A percentile compares a stretch with the other conserved stretches of the same genome.
Conservation (phyloP, 2,329 filamentous ascomycete genomes). For the Trichoderma sp. region DNA sequence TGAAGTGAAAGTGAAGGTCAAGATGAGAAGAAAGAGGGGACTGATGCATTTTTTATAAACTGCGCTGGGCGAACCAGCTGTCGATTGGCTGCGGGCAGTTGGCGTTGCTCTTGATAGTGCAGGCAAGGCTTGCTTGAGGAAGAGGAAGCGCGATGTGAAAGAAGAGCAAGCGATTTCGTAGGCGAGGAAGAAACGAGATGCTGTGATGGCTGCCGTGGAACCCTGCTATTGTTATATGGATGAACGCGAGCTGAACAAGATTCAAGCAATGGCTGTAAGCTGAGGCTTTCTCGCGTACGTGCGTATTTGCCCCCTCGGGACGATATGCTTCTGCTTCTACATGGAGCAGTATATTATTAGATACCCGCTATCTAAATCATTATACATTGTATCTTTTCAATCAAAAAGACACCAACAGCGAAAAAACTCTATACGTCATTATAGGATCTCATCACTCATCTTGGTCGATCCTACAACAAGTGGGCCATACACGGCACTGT, state of each 20-base stretch:
- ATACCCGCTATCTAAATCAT: not conserved
- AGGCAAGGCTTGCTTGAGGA: not conserved
- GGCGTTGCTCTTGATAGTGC: not conserved
- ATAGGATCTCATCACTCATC: not conserved
- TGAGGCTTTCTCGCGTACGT: too few relatives aligned
- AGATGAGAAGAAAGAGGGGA: too few relatives aligned
- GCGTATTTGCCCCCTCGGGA: not conserved
- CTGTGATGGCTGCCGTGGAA: too few relatives aligned
- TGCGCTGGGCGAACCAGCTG: too few relatives aligned
- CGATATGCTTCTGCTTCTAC: slow-evolving; percentile 37
- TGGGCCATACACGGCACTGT: not conserved
- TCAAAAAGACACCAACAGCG: too few relatives aligned
- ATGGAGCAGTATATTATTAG: not conserved
- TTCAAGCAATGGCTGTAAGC: too few relatives aligned
- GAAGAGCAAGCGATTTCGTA: too few relatives aligned
- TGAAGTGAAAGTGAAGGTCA: too few relatives aligned
- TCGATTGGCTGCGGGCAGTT: too few relatives aligned
- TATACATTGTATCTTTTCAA: not conserved
- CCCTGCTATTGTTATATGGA: too few relatives aligned
- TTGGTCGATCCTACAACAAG: slow-evolving; percentile 1
- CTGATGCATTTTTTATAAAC: too few relatives aligned
- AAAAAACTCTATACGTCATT: not conserved
- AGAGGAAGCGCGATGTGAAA: not conserved
- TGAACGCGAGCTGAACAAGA: too few relatives aligned
- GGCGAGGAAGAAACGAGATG: not conserved